Conservation (phyloP, 2,329 filamentous ascomycete species). For the Verticillium nonalfalfae region DNA sequence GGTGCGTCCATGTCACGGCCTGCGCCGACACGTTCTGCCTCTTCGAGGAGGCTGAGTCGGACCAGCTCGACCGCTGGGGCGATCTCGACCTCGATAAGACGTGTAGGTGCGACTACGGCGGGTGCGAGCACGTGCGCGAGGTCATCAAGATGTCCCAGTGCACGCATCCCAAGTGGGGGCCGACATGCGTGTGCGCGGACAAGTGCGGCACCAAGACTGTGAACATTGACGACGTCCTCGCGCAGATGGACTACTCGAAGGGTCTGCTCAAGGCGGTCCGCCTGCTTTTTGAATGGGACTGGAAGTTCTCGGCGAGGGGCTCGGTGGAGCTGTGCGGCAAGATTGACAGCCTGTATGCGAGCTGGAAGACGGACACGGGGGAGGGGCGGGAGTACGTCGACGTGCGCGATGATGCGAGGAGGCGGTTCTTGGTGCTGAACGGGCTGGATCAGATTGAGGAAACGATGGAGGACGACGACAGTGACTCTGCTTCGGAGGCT, state of each 20-base stretch:
- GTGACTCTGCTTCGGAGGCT: not conserved
- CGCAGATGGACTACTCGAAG: constrained; percentile 19
- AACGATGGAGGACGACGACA: not conserved
- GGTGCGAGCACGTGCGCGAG: constrained; percentile 14
- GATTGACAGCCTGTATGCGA: constrained; percentile 17
- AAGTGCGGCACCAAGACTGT: constrained; percentile 15
- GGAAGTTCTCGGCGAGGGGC: constrained; percentile 4
- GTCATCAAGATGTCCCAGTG: not conserved
- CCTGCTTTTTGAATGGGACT: constrained; percentile 16
- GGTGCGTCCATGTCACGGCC: constrained; percentile 18
- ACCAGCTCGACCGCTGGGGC: not conserved
- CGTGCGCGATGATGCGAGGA: constrained; percentile 14
- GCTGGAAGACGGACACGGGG: constrained; percentile 21
- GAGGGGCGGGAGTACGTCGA: constrained; percentile 25
- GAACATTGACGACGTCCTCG: constrained; percentile 22
- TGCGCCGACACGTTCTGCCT: constrained; percentile 6
- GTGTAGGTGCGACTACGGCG: constrained; percentile 16
- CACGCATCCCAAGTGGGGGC: not conserved
- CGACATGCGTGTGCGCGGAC: constrained; percentile 10
- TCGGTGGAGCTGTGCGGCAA: constrained; percentile 5
- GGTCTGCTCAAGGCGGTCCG: constrained; percentile 16
- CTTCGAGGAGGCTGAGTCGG: not conserved
- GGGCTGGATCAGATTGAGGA: not conserved
- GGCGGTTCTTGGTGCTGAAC: constrained; percentile 6
- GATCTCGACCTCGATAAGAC: not conserved